Conservation (phyloP, 768 basidiomycete species). For the Roridomyces roridus region DNA sequence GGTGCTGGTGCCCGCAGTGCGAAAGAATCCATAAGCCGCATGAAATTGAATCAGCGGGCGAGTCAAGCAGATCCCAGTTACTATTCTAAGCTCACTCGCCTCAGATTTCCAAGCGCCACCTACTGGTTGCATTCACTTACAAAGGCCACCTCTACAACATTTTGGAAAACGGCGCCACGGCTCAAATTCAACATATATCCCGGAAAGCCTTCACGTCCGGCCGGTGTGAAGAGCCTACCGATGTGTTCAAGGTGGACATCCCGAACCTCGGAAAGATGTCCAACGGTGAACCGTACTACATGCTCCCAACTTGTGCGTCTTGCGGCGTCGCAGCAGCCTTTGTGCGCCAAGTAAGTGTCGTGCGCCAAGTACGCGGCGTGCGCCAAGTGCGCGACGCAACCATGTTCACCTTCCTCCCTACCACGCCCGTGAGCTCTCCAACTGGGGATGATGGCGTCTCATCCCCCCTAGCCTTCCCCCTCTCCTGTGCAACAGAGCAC, state of each 20-base stretch:
- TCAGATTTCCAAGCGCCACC: background rate
- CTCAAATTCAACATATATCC: slow-evolving; percentile 20
- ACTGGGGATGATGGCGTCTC: slow-evolving; percentile 9
- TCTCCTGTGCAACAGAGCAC: background rate
- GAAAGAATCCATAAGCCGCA: background rate
- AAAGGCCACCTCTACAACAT: slow-evolving; percentile 15
- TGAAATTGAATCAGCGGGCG: background rate
- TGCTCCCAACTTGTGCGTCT: slow-evolving; percentile 5
- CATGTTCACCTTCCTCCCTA: slow-evolving; percentile 6
- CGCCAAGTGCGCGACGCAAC: too few relatives aligned
- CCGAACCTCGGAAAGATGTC: background rate
- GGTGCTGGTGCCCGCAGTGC: too few relatives aligned
- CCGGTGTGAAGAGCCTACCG: slow-evolving; percentile 1
- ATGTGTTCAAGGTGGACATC: background rate
- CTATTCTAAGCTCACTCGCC: background rate
- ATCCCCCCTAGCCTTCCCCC: slow-evolving; percentile 14
- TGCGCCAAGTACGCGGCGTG: too few relatives aligned
- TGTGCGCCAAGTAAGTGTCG: background rate
- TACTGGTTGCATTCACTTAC: slow-evolving; percentile 2
- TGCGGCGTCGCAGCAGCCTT: slow-evolving; percentile 18
- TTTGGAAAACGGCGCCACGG: slow-evolving; percentile 6
- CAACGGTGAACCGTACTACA: background rate
- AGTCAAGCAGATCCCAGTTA: background rate
- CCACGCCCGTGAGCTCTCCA: slow-evolving; percentile 1
- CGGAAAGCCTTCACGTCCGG: slow-evolving; percentile 8